Conservation (phyloP, 352 stramenopile species). For the Phytophthora capsici region DNA sequence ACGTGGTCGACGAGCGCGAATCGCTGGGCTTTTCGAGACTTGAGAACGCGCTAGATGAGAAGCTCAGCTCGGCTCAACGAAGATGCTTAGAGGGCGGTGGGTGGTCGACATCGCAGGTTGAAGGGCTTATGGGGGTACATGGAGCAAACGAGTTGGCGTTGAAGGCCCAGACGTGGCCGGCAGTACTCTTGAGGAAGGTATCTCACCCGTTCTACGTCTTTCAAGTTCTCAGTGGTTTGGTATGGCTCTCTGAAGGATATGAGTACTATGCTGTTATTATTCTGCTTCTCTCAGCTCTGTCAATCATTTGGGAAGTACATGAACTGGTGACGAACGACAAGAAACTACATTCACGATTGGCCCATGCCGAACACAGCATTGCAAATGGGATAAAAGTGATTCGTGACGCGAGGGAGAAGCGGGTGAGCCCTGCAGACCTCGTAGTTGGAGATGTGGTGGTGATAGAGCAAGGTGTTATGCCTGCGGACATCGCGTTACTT, state of each 20-base stretch:
- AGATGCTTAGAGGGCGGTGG: constrained; percentile 37
- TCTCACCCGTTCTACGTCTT: constrained; percentile 87
- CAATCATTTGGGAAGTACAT: constrained; percentile 73
- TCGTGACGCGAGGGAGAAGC: constrained; percentile 53
- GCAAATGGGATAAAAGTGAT: constrained; percentile 63
- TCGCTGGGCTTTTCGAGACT: constrained; percentile 58
- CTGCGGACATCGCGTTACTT: constrained; percentile 69
- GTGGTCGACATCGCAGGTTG: constrained; percentile 34
- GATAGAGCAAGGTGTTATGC: constrained; percentile 66
- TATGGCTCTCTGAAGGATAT: constrained; percentile 79
- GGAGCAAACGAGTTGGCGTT: constrained; percentile 70
- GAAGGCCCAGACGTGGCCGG: constrained; percentile 46
- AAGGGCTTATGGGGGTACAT: constrained; percentile 51
- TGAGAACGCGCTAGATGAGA: constrained; percentile 63
- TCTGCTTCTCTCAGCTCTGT: constrained; percentile 64
- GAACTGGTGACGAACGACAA: constrained; percentile 68
- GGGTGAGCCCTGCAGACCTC: constrained; percentile 51
- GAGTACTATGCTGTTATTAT: constrained; percentile 74
- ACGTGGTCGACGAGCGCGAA: constrained; percentile 62
- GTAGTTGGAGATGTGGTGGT: constrained; percentile 78
- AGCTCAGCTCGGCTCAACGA: constrained; percentile 30
- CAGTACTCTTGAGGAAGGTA: constrained; percentile 69
- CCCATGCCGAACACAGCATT: constrained; percentile 62
- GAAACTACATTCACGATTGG: constrained; percentile 62
- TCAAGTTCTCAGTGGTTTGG: constrained; percentile 64